Evolutionary conservation across 306 rosid species (phyloP), one percentile per base, ranked within the genome.

Genomic region (Trichosanthes truncata): DNA sequence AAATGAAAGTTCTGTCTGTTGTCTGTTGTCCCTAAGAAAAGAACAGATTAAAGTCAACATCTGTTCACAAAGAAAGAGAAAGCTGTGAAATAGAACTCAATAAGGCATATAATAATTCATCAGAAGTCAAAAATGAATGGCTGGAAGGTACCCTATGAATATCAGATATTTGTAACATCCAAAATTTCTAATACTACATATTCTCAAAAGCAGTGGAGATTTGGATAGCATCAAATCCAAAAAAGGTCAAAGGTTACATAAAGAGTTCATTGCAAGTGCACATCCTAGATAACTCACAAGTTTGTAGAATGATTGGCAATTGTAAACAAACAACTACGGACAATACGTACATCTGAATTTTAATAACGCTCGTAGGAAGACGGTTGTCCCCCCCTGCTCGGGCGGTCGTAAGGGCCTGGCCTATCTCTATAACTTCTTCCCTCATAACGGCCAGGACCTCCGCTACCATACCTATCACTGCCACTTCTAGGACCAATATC

Each of bases 371-470:
- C 97, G 38, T 88, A 91, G 14, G 93, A 90, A 57, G 96, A 84
- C 5, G 91, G 90, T 3, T 90, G 93, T 29, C 89, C 88, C 26
- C 81, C 88, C 87, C 96, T 80, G 87, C 67, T 82, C 0, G 96
- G 90, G 77, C 96, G 97, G 40, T 95, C 93, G 53, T 95, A 95
- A 35, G 99, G 97, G 65, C 91, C 93, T 18, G 96, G 69, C 85
- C 96, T 92, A 6, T 85, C 86, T 89, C 93, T 83, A 78, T 88
- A 93, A 78, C 84, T 82, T 86, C 92, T 88, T 80, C 96, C 97
- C 74, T 91, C 97, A 0, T 86, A 89, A 26, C 93, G 87, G 56
- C 91, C 90, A 5, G 88, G 82, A 36, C 91, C 83, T 59, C 90
- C 97, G 60, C 89, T 85, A 67, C 92, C 94, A 80, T 89, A 87